Percentiles rank a stretch among this genome's conserved stretches.
phyloP scores from a whole-genome alignment of 1,284 basidiomycete species.

The Moniliophthora roreri region DNA sequence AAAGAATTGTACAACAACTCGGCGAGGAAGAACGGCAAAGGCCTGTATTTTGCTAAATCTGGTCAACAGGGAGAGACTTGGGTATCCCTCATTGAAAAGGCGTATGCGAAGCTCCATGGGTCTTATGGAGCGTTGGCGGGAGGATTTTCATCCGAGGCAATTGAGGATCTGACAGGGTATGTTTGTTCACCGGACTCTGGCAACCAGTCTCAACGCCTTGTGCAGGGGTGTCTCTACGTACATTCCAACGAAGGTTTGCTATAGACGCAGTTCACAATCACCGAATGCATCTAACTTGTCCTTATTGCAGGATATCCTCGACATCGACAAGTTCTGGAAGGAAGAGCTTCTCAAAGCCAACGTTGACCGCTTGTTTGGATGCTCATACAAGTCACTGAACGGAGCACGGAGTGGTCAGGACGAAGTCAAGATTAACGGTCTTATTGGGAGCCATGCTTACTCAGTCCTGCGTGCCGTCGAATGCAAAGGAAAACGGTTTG shows the following conservation, averaged over 20 bases:
- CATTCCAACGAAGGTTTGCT: slow-evolving; percentile 35
- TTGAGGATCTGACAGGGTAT: slow-evolving; percentile 52
- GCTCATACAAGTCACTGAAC: slow-evolving; percentile 33
- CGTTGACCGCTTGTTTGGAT: slow-evolving; percentile 46
- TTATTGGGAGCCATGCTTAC: slow-evolving; percentile 48
- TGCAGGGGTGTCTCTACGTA: slow-evolving; percentile 41
- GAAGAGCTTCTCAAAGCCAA: slow-evolving; percentile 41
- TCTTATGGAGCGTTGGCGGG: slow-evolving; percentile 41
- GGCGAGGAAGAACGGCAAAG: slow-evolving; percentile 46
- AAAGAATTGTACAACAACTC: slow-evolving; percentile 43
- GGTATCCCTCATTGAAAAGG: slow-evolving; percentile 57
- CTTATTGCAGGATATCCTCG: slow-evolving; percentile 39
- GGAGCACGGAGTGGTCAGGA: slow-evolving; percentile 28
- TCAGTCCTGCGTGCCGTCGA: slow-evolving; percentile 50
- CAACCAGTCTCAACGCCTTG: background rate
- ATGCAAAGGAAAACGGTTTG: slow-evolving; percentile 46
- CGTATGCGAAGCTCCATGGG: slow-evolving; percentile 54
- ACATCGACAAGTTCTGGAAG: slow-evolving; percentile 41
- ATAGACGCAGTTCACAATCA: background rate
- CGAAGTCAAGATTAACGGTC: slow-evolving; percentile 30
- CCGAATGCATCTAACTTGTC: background rate
- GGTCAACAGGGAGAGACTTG: slow-evolving; percentile 47
- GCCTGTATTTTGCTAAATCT: slow-evolving; percentile 50
- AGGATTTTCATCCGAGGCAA: slow-evolving; percentile 41
- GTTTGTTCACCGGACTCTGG: slow-evolving; percentile 9